Percentiles rank a stretch among this genome's conserved stretches.
Conservation (phyloP, 1,284 basidiomycete species). For the Ceratobasidium sp. region DNA sequence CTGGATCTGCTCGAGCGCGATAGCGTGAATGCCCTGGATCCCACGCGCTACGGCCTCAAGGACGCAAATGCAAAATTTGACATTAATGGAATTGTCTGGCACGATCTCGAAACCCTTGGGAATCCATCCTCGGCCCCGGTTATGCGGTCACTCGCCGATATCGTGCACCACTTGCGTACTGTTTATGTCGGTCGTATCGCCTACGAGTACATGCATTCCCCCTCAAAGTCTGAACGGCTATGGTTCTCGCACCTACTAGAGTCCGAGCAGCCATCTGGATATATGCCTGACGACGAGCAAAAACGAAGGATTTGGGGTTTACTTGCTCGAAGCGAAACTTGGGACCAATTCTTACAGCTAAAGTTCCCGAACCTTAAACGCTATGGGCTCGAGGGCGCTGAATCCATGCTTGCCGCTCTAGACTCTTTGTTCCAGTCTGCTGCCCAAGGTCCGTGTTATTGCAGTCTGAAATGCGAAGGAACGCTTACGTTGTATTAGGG, state of each 20-base stretch:
- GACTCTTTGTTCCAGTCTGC: constrained; percentile 80
- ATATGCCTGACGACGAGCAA: constrained; percentile 53
- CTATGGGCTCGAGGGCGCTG: constrained; percentile 81
- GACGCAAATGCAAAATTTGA: constrained; percentile 71
- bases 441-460: constrained; percentile 65
- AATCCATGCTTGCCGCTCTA: constrained; percentile 89
- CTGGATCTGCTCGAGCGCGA: constrained; percentile 87
- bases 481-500: constrained; percentile 58
- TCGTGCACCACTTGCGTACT: constrained; percentile 74
- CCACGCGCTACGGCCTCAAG: constrained; percentile 79
- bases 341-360: constrained; percentile 84
- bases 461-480: background rate
- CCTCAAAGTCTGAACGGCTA: constrained; percentile 80
- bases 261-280: constrained; percentile 60
- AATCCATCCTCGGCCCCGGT: constrained; percentile 58
- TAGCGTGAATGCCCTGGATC: constrained; percentile 84
- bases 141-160: constrained; percentile 75
- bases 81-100: constrained; percentile 86
- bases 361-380: constrained; percentile 77
- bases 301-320: constrained; percentile 76
- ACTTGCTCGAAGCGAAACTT: constrained; percentile 79
- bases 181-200: constrained; percentile 87
- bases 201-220: constrained; percentile 91
- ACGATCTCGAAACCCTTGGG: constrained; percentile 56
- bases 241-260: constrained; percentile 91